phyloP scores from a whole-genome alignment of 1,139 yeast genomes.

The Taphrina wiesneri region DNA sequence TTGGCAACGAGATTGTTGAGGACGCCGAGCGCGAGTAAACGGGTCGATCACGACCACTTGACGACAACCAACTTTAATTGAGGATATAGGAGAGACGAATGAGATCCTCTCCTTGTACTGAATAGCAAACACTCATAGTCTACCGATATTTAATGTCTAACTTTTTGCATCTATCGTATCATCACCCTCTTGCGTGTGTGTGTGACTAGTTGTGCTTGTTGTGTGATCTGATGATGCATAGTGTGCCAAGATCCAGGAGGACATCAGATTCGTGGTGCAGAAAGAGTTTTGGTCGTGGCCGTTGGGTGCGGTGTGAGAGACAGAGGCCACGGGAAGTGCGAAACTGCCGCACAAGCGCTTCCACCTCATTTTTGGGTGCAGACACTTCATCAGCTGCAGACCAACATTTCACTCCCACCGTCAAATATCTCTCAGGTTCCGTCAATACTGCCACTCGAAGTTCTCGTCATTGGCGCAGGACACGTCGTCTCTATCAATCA shows the following conservation, averaged over 20 bases:
- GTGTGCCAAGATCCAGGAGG: no score
- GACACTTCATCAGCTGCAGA: neutral
- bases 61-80: neutral
- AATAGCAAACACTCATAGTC: slow-evolving; percentile 6
- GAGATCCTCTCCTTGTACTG: neutral
- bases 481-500: no score
- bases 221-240: no score
- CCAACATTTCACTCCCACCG: neutral
- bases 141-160: neutral
- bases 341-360: neutral
- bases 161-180: neutral
- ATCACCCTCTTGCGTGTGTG: neutral
- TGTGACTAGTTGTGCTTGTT: no score
- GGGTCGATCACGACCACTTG: neutral
- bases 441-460: no score
- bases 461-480: no score
- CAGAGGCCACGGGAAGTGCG: neutral
- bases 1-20: slow-evolving; percentile 17
- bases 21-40: neutral
- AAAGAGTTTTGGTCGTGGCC: no score
- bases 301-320: no score
- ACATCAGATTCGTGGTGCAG: no score
- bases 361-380: neutral
- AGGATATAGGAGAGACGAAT: neutral
- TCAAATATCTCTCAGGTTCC: no score